Evolutionary conservation across 192 early-diverging fungal species (phyloP).

Genomic region (Coemansia javaensis): DNA sequence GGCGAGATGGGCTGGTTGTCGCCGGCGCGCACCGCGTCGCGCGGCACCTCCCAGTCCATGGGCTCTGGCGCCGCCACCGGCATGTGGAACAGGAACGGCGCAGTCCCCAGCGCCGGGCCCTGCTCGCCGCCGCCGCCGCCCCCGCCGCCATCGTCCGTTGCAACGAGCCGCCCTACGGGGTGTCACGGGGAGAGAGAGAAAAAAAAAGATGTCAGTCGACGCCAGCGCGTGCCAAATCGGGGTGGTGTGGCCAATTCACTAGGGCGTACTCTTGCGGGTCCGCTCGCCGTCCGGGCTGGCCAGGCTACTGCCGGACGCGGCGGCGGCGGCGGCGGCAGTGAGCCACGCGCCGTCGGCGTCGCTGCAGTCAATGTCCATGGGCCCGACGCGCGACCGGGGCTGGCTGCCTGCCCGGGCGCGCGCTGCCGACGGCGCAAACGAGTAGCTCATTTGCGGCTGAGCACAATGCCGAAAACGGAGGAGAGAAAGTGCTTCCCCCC

Average conservation of each 20-base stretch:
- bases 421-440: slow-evolving; percentile 19
- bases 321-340: slow-evolving; percentile 7
- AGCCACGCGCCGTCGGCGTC: slow-evolving; percentile 42
- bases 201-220: too few relatives aligned
- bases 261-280: slow-evolving; percentile 17
- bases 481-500: background rate
- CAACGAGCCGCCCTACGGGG: too few relatives aligned
- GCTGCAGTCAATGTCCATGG: slow-evolving; percentile 42
- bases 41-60: slow-evolving; percentile 12
- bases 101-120: slow-evolving; percentile 6
- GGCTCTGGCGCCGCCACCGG: background rate
- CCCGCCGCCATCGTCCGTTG: too few relatives aligned
- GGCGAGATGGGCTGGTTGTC: slow-evolving; percentile 34
- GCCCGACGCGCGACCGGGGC: slow-evolving; percentile 19
- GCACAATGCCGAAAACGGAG: background rate
- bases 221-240: too few relatives aligned
- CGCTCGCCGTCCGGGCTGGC: slow-evolving; percentile 9
- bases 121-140: background rate
- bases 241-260: too few relatives aligned
- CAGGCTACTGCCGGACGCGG: too few relatives aligned
- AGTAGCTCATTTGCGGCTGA: slow-evolving; percentile 17
- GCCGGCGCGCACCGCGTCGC: background rate
- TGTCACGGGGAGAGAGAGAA: too few relatives aligned
- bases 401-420: slow-evolving; percentile 9
- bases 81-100: slow-evolving; percentile 43